phyloP scores from a whole-genome alignment of 2,329 filamentous ascomycete species.

The Fusarium pininemorale region DNA sequence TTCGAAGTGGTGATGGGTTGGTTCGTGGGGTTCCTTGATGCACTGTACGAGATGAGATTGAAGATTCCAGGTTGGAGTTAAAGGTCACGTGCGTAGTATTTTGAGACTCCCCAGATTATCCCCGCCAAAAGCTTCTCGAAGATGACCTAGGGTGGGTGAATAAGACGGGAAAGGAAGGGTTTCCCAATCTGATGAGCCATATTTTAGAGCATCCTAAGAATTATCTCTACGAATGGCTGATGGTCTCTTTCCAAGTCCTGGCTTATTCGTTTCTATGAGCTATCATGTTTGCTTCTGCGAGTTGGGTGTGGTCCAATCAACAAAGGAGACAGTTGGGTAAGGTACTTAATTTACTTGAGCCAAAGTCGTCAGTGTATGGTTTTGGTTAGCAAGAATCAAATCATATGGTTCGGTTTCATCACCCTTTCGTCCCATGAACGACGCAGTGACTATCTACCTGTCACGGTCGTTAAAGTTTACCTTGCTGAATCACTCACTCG shows the following conservation, averaged over 20 bases:
- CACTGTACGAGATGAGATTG: constrained; percentile 2
- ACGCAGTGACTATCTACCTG: neutral
- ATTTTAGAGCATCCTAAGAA: neutral
- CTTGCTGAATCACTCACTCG: neutral
- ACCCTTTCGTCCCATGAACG: neutral
- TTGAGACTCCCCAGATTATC: neutral
- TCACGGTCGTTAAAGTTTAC: neutral
- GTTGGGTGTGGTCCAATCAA: neutral
- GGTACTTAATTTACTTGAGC: neutral
- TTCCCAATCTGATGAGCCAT: neutral
- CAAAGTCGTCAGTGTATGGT: neutral
- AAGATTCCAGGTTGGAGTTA: constrained; percentile 8
- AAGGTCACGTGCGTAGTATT: constrained; percentile 24
- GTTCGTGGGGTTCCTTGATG: constrained; percentile 2
- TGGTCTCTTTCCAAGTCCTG: neutral
- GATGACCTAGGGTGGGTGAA: neutral
- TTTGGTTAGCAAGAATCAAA: neutral
- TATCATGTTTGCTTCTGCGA: neutral
- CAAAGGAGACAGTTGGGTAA: neutral
- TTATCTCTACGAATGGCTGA: neutral
- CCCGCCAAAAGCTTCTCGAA: constrained; percentile 5
- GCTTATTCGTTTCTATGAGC: neutral
- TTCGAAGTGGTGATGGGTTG: constrained; percentile 3
- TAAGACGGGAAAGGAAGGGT: neutral
- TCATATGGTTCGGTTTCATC: neutral